Evolutionary conservation across 148 eudicot species (phyloP).

Genomic region (Heliamphora exappendiculata): DNA sequence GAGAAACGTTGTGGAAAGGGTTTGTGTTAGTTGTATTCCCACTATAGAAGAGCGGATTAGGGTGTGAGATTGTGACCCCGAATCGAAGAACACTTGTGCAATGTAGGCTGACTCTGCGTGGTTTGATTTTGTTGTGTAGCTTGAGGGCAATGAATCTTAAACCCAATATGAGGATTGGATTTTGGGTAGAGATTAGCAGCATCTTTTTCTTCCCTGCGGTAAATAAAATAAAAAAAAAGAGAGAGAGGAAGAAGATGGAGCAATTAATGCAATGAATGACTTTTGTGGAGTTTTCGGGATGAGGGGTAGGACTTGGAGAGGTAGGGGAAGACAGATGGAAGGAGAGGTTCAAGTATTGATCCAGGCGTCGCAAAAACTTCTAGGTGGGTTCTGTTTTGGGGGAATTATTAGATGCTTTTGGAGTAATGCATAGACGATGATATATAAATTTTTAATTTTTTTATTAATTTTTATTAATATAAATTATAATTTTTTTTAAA

Average conservation of each 20-base stretch:
- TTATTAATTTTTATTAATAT: no score
- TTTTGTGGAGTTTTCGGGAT: neutral
- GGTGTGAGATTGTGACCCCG: neutral
- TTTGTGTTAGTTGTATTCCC: neutral
- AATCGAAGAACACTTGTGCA: neutral
- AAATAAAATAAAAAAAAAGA: neutral
- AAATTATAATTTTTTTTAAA: no score
- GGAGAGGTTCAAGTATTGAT: no score
- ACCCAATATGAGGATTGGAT: neutral
- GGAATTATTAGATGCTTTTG: no score
- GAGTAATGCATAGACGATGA: no score
- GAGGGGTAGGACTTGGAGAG: no score
- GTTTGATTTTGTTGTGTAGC: neutral
- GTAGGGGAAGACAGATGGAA: no score
- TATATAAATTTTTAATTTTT: no score
- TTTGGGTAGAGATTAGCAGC: neutral
- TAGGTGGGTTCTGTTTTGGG: no score
- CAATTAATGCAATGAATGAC: neutral
- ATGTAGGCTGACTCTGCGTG: neutral
- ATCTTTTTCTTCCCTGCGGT: neutral
- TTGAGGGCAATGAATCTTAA: neutral
- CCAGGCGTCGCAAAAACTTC: no score
- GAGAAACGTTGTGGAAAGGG: neutral
- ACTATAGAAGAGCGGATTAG: neutral
- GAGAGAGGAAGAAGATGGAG: neutral